Evolutionary conservation across 192 early-diverging fungal species (phyloP).

Genomic region (Helicostylum pulchrum): DNA sequence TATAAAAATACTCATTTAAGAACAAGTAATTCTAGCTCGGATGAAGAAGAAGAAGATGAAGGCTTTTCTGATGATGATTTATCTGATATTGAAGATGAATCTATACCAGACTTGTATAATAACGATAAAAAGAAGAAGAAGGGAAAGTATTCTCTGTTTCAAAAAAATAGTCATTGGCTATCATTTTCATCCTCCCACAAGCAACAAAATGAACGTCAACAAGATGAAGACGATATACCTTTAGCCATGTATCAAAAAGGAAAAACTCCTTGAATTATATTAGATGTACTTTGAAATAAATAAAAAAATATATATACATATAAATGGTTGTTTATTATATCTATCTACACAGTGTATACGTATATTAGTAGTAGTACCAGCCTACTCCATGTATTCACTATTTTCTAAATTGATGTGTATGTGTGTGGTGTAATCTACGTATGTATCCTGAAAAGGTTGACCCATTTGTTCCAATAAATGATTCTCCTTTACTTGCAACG

Average conservation of each 20-base stretch:
- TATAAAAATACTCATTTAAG: not conserved
- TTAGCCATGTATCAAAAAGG: conserved; percentile 52
- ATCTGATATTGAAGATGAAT: not conserved
- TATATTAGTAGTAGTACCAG: conserved; percentile 2
- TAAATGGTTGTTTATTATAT: not conserved
- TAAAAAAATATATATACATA: not conserved
- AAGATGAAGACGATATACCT: conserved; percentile 65
- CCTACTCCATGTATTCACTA: not conserved
- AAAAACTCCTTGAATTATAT: not conserved
- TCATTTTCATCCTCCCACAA: not conserved
- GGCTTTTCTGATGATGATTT: too few relatives aligned
- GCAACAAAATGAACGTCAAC: conserved; percentile 15
- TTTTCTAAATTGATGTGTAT: not conserved
- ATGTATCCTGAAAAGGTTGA: conserved; percentile 35
- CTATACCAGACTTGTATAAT: not conserved
- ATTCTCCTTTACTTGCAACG: conserved; percentile 29
- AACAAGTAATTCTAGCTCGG: not conserved
- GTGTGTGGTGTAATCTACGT: conserved; percentile 27
- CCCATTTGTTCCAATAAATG: conserved; percentile 31
- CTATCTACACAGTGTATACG: not conserved
- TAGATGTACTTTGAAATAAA: not conserved
- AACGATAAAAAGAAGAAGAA: conserved; percentile 9
- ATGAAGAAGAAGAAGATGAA: not conserved
- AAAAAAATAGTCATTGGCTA: not conserved
- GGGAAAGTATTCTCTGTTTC: conserved; percentile 8